Percentiles rank a stretch among this genome's conserved stretches.
Conservation (phyloP, 2,329 filamentous ascomycete species). For the Seiridium unicorne region DNA sequence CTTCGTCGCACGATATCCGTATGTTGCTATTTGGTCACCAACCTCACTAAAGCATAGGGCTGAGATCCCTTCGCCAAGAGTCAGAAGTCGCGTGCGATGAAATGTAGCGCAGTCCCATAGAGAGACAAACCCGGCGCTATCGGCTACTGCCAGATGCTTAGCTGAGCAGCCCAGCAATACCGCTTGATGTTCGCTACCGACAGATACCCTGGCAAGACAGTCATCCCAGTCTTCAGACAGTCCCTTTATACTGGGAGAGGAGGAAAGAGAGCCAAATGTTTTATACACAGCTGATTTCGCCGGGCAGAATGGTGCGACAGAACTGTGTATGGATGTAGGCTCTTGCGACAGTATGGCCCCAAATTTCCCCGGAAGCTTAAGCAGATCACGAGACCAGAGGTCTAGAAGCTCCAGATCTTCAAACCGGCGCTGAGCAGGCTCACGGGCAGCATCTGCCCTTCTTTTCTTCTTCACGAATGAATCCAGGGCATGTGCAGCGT, state of each 20-base stretch:
- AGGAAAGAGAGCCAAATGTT: not conserved
- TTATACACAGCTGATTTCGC: not conserved
- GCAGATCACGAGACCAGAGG: constrained; percentile 12
- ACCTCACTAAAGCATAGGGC: constrained; percentile 6
- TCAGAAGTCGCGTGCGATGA: not conserved
- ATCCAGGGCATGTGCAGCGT: constrained; percentile 7
- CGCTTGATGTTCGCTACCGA: constrained; percentile 9
- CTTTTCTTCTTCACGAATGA: not conserved
- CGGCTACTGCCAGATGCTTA: constrained; percentile 10
- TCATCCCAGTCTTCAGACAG: constrained; percentile 11
- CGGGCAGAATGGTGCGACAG: constrained; percentile 4
- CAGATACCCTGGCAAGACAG: constrained; percentile 10
- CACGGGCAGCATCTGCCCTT: not conserved
- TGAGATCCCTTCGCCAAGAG: not conserved
- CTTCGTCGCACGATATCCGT: constrained; percentile 9
- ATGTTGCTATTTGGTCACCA: constrained; percentile 12
- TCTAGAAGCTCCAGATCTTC: constrained; percentile 11
- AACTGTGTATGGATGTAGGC: constrained; percentile 5
- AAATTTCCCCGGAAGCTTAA: constrained; percentile 12
- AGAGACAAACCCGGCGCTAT: not conserved
- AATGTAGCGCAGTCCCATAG: constrained; percentile 7
- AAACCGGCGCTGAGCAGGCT: not conserved
- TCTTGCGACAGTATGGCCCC: constrained; percentile 3
- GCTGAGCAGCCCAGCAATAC: constrained; percentile 5
- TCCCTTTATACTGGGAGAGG: not conserved